These are phyloP conservation scores for Avicennia marina DNA, from an alignment of 257 asterid species.

Conservation along the genomic window DNA sequence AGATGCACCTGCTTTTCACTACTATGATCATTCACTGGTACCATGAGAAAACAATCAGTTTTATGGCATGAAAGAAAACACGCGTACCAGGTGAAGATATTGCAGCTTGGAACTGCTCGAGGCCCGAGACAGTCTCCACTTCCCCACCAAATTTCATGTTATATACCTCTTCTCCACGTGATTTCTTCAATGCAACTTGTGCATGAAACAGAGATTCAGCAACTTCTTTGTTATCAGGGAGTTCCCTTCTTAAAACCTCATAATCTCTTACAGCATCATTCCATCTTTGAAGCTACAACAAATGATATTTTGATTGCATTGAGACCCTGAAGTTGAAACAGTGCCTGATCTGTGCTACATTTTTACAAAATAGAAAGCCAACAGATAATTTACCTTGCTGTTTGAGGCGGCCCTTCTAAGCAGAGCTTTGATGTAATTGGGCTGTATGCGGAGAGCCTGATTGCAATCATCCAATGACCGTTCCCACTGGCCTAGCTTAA, in stretches of 20 bases:
- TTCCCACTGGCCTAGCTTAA: constrained; percentile 79
- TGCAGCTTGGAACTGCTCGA: constrained; percentile 79
- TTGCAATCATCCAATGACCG: constrained; percentile 76
- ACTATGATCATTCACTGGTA: constrained; percentile 8
- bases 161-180: constrained; percentile 71
- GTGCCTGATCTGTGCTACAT: background rate
- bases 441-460: constrained; percentile 74
- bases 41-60: background rate
- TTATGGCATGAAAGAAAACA: background rate
- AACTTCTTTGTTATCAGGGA: constrained; percentile 62
- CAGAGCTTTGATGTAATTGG: constrained; percentile 75
- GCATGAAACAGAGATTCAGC: constrained; percentile 78
- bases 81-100: constrained; percentile 64
- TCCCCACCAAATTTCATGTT: constrained; percentile 85
- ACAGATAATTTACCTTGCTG: constrained; percentile 42
- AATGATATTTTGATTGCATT: background rate
- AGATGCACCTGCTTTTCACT: constrained; percentile 58
- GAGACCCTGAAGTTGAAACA: background rate
- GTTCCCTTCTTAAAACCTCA: constrained; percentile 59
- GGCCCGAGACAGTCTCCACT: constrained; percentile 57
- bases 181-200: constrained; percentile 66
- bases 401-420: constrained; percentile 90
- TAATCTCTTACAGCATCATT: constrained; percentile 84
- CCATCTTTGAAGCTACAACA: constrained; percentile 76
- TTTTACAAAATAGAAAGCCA: background rate